Percentiles rank a stretch among this genome's conserved stretches.
phyloP scores from a whole-genome alignment of 2,329 filamentous ascomycete genomes.

The Epichloe sylvatica region DNA sequence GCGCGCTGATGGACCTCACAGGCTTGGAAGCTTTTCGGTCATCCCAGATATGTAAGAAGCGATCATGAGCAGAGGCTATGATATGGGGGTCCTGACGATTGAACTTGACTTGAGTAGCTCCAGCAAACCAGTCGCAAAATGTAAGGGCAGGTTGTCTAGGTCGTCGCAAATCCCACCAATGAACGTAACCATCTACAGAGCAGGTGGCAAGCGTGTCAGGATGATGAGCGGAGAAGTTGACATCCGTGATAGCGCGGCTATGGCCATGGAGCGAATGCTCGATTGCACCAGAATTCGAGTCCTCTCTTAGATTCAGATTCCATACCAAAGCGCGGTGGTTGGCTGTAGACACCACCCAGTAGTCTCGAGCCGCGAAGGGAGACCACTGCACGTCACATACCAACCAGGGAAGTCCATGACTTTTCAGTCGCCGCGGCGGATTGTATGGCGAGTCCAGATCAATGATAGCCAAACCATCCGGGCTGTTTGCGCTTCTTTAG shows the following conservation, averaged over 20 bases:
- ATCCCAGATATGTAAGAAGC: slow-evolving; percentile 81
- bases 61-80: slow-evolving; percentile 80
- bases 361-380: slow-evolving; percentile 75
- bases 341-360: slow-evolving; percentile 87
- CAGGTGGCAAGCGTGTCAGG: slow-evolving; percentile 82
- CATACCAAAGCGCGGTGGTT: slow-evolving; percentile 91
- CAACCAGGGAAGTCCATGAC: slow-evolving; percentile 81
- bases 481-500: slow-evolving; percentile 29
- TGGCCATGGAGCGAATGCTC: slow-evolving; percentile 77
- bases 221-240: slow-evolving; percentile 90
- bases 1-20: slow-evolving; percentile 71
- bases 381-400: slow-evolving; percentile 97
- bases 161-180: slow-evolving; percentile 76
- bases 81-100: slow-evolving; percentile 78
- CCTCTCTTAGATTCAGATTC: slow-evolving; percentile 72
- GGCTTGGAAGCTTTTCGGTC: slow-evolving; percentile 65
- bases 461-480: slow-evolving; percentile 79
- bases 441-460: slow-evolving; percentile 84
- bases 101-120: slow-evolving; percentile 90
- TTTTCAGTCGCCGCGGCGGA: slow-evolving; percentile 65
- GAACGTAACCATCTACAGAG: slow-evolving; percentile 83
- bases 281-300: slow-evolving; percentile 56
- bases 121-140: slow-evolving; percentile 87
- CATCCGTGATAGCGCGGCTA: slow-evolving; percentile 81
- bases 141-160: slow-evolving; percentile 61